Evolutionary conservation across 1,284 basidiomycete species (phyloP), one percentile per base, ranked within the genome.

Genomic region (Cutaneotrichosporon dermatis): DNA sequence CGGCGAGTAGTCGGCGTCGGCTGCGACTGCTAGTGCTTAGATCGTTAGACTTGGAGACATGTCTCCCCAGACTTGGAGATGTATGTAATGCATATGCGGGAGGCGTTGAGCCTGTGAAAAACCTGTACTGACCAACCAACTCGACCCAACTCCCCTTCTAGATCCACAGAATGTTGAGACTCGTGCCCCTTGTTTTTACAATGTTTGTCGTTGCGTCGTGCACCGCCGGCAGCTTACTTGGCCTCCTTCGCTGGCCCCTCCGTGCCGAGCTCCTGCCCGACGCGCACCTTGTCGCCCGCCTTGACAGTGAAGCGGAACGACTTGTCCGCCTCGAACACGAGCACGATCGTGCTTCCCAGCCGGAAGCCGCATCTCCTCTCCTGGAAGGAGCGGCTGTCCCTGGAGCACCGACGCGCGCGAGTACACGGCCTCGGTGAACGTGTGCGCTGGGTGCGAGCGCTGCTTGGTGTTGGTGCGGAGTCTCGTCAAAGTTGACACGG

Each of bases 331-430:
- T 99, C 96, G 71, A 98, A 97, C 2, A 99, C 90, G 49, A 99
- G 82, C 16, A 99, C 95, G 69, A 99, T 89, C 3, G 95, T 99
- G 74, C 89, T 92, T 1, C 95, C 96, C 2, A 99, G 82, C 70
- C 87, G 88, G 81, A 99, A 99, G 0, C 93, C 94, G 51, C 90
- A 98, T 93, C 80, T 99, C 94, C 73, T 97, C 90, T 1, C 91
- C 94, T 3, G 88, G 82, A 0, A 80, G 81, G 46, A 98, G 82
- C 4, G 94, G 94, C 75, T 98, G 93, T 0, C 95, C 96, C 45
- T 87, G 84, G 40, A 99, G 82, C 36, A 98, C 78, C 1, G 88
- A 91, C 0, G 92, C 92, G 6, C 83, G 84, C 2, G 85, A 84
- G 77, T 97, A 97, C 25, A 90, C 87, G 0, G 94, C 95, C 79